Evolutionary conservation across 805 yeast species (phyloP).

Genomic region (Monosporozyma aerobia): DNA sequence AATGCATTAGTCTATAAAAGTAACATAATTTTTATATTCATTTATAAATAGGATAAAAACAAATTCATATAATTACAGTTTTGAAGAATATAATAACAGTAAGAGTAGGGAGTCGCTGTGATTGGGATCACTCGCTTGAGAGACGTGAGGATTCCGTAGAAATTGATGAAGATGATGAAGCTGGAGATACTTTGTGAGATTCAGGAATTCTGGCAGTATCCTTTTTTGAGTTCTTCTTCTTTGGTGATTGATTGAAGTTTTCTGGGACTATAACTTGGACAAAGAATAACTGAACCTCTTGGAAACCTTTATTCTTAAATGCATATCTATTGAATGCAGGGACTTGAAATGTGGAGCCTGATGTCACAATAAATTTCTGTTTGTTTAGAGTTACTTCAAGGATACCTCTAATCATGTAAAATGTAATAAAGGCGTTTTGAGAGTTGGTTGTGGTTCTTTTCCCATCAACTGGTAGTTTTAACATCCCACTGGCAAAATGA

Average conservation of each 20-base stretch:
- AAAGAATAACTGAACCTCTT: slow-evolving; percentile 57
- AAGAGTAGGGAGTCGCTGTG: not conserved
- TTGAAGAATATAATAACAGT: not conserved
- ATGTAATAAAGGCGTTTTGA: slow-evolving; percentile 54
- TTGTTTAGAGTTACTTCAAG: slow-evolving; percentile 59
- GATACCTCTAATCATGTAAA: slow-evolving; percentile 64
- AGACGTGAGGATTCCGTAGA: not conserved
- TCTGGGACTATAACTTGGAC: slow-evolving; percentile 47
- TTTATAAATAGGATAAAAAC: not conserved
- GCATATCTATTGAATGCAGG: slow-evolving; percentile 72
- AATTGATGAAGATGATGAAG: not conserved
- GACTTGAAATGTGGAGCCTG: slow-evolving; percentile 73
- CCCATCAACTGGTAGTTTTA: slow-evolving; percentile 54
- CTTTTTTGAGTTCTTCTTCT: not conserved
- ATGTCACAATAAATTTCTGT: slow-evolving; percentile 47
- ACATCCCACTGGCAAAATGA: slow-evolving; percentile 63
- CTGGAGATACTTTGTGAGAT: not conserved
- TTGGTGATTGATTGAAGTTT: slow-evolving; percentile 23
- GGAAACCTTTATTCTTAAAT: slow-evolving; percentile 51
- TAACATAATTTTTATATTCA: not conserved
- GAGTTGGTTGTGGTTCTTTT: slow-evolving; percentile 55
- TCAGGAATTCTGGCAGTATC: not conserved
- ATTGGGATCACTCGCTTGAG: not conserved
- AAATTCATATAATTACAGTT: not conserved
- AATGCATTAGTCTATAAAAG: slow-evolving; percentile 1